These are phyloP conservation scores for Candida nonsorbophila DNA, from an alignment of 805 yeast species.

Conservation along the genomic window DNA sequence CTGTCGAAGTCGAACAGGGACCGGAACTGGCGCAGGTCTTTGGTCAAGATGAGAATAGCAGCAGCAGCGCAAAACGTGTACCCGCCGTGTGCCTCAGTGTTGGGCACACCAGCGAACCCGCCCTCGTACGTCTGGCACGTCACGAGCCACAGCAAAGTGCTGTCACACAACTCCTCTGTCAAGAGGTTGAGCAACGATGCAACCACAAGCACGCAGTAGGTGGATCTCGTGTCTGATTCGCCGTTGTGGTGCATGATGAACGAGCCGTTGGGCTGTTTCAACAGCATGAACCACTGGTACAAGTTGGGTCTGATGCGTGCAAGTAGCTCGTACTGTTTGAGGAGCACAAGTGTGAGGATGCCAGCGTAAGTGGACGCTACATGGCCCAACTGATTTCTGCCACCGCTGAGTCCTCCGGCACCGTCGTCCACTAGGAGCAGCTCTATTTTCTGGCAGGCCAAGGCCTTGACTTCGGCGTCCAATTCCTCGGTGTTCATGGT, in stretches of 20 bases:
- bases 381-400: conserved; percentile 76
- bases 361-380: conserved; percentile 82
- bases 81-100: conserved; percentile 93
- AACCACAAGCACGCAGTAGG: conserved; percentile 76
- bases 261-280: conserved; percentile 71
- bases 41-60: conserved; percentile 46
- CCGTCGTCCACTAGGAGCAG: conserved; percentile 25
- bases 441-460: conserved; percentile 15
- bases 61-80: conserved; percentile 84
- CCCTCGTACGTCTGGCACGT: conserved; percentile 91
- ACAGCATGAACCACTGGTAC: conserved; percentile 56
- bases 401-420: conserved; percentile 75
- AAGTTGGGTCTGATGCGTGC: conserved; percentile 31
- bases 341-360: conserved; percentile 52
- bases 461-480: background rate
- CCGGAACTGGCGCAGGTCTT: conserved; percentile 2
- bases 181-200: conserved; percentile 61
- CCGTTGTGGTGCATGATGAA: conserved; percentile 74
- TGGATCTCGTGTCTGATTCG: conserved; percentile 80
- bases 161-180: conserved; percentile 53
- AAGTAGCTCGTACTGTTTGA: conserved; percentile 35
- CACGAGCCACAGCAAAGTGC: conserved; percentile 54
- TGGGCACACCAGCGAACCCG: conserved; percentile 82
- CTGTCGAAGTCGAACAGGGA: conserved; percentile 39
- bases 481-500: conserved; percentile 10